Conservation (phyloP, 139 green algal species). For the Asterochloris sp. region DNA sequence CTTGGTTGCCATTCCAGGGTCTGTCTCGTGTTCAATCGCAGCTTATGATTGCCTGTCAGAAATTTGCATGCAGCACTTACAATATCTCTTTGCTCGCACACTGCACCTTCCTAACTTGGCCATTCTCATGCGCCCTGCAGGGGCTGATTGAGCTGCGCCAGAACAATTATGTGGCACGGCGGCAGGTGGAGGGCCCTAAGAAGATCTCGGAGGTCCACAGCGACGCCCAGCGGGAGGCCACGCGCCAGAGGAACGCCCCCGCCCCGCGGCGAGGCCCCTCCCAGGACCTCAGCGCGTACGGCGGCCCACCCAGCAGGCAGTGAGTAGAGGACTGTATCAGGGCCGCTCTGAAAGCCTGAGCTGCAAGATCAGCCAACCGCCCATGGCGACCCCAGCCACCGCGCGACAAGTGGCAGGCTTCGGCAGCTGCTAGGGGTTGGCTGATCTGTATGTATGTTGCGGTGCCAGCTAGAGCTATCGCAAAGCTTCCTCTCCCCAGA, state of each 20-base stretch:
- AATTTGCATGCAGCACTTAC: background rate
- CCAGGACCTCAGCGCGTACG: background rate
- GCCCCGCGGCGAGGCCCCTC: constrained; percentile 9
- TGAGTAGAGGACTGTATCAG: too few species aligned
- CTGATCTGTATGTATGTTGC: too few species aligned
- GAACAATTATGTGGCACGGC: constrained; percentile 62
- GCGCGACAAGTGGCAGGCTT: too few species aligned
- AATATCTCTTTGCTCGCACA: background rate
- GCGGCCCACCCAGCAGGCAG: background rate
- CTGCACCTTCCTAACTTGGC: background rate
- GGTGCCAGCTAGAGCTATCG: too few species aligned
- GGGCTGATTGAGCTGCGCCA: constrained; percentile 65
- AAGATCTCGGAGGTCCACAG: constrained; percentile 76
- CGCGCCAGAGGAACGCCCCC: constrained; percentile 23
- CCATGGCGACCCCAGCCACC: too few species aligned
- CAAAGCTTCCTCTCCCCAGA: too few species aligned
- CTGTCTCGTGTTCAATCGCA: background rate
- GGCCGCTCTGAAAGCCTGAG: too few species aligned
- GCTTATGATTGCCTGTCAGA: background rate
- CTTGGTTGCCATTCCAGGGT: background rate
- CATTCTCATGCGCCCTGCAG: constrained; percentile 21
- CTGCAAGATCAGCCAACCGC: too few species aligned
- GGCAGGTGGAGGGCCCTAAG: constrained; percentile 88
- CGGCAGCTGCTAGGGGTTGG: too few species aligned
- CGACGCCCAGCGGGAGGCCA: constrained; percentile 40